Evolutionary conservation across 768 basidiomycete species (phyloP), one percentile per base, ranked within the genome.

Genomic region (Cubamyces sp.): DNA sequence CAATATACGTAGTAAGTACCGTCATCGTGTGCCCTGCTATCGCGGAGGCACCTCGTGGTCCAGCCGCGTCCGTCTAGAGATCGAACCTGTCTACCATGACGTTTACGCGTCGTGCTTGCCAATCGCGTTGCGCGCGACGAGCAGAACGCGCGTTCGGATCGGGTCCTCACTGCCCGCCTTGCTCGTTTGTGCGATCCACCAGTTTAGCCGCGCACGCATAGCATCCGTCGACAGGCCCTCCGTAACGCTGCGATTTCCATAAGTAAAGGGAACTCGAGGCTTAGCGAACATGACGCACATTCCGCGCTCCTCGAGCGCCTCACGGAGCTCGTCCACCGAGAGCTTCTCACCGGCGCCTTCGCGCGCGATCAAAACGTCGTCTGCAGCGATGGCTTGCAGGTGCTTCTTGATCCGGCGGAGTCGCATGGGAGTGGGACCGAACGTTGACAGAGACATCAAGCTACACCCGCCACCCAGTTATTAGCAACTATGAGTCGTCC

Each of bases 231-330:
- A 72, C 8, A 80, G 68, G 6, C 69, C 76, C 11, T 76, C 75
- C 11, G 79, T 78, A 25, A 79, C 69, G 23, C 79, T 81, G 57
- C 30, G 8, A 56, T 14, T 15, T 3, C 12, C 8, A 14, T 47
- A 14, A 23, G 48, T 23, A 16, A 28, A 28, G 21, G 18, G 25
- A 47, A 2, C 7, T 14, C 18, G 21, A 46, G 16, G 41, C 41
- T 19, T 12, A 18, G 49, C 39, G 16, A 26, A 2, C 1, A 25
- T 16, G 18, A 80, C 90, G 71, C 71, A 93, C 92, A 92, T 80
- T 68, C 89, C 92, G 61, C 92, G 86, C 72, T 92, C 91, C 61
- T 82, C 77, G 15, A 94, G 78, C 3, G 90, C 87, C 57, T 90
- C 83, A 28, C 79, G 76, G 6, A 92, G 75, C 64, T 88, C 88